Conservation (phyloP, 2,329 filamentous ascomycete genomes). For the Colletotrichum sp. region DNA sequence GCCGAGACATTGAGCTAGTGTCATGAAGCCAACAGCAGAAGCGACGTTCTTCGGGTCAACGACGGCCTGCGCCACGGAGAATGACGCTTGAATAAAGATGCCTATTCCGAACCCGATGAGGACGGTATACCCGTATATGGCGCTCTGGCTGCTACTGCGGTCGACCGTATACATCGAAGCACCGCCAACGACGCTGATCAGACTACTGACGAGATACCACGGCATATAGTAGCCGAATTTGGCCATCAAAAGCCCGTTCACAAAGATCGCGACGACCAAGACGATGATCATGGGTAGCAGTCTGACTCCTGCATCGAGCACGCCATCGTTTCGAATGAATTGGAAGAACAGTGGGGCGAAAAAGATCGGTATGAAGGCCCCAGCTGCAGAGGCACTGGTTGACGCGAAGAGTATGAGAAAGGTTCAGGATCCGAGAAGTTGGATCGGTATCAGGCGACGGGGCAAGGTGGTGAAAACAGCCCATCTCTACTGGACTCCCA, state of each 20-base stretch:
- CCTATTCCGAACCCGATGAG: constrained; percentile 43
- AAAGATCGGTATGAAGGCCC: not conserved
- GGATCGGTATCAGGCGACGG: not conserved
- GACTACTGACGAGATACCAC: not conserved
- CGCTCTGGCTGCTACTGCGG: not conserved
- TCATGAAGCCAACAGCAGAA: constrained; percentile 37
- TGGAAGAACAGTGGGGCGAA: not conserved
- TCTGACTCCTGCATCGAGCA: not conserved
- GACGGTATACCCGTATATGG: not conserved
- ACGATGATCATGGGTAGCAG: not conserved
- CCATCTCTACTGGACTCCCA: constrained; percentile 19
- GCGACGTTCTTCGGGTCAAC: constrained; percentile 30
- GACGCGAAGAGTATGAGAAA: not conserved
- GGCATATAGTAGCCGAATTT: not conserved
- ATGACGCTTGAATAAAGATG: constrained; percentile 31
- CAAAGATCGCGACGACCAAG: not conserved
- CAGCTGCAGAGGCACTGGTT: not conserved
- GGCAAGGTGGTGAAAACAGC: not conserved
- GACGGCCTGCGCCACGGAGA: constrained; percentile 36
- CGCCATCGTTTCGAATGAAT: not conserved
- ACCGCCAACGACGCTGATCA: not conserved
- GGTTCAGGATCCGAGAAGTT: not conserved
- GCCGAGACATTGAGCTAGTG: constrained; percentile 4
- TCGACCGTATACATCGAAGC: not conserved
- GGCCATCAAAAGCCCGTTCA: not conserved